phyloP scores from a whole-genome alignment of 2,329 filamentous ascomycete genomes.

The Cephalotrichum gorgonifer region DNA sequence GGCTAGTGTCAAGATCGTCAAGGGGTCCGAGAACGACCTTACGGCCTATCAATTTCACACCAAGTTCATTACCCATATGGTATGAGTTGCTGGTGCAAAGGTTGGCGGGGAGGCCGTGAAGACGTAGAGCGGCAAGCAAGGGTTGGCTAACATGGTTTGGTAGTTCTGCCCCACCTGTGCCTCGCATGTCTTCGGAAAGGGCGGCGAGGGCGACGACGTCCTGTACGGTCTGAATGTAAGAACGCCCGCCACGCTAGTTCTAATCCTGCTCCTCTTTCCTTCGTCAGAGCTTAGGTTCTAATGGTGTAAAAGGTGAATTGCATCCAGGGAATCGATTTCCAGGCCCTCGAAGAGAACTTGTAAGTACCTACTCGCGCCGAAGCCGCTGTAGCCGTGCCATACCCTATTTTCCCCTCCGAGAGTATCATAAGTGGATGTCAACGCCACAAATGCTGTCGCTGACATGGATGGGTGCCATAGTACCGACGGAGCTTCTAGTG shows the following conservation, averaged over 20 bases:
- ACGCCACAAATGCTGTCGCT: too few species aligned
- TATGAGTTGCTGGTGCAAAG: constrained; percentile 10
- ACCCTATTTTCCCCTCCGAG: background rate
- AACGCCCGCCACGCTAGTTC: too few species aligned
- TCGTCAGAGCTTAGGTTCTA: too few species aligned
- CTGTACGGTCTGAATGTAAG: constrained; percentile 2
- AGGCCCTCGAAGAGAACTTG: constrained; percentile 23
- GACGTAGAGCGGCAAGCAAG: too few species aligned
- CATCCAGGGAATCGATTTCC: constrained; percentile 33
- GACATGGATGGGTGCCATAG: too few species aligned
- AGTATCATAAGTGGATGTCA: background rate
- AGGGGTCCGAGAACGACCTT: constrained; percentile 30
- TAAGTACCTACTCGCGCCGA: too few species aligned
- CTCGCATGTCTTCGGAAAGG: constrained; percentile 24
- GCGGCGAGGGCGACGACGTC: background rate
- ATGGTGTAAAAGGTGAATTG: constrained; percentile 25
- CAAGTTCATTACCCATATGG: constrained; percentile 29
- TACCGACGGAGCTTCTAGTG: background rate
- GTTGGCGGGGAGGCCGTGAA: too few species aligned
- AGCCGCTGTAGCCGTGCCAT: too few species aligned
- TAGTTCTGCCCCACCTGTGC: constrained; percentile 45
- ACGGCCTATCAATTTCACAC: constrained; percentile 32
- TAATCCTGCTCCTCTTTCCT: too few species aligned
- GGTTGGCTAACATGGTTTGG: background rate
- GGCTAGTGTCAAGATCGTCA: constrained; percentile 32